A percentile compares a stretch with the other conserved stretches of the same genome.
phyloP scores from a whole-genome alignment of 2,329 filamentous ascomycete species.

The Trichoderma sp. region DNA sequence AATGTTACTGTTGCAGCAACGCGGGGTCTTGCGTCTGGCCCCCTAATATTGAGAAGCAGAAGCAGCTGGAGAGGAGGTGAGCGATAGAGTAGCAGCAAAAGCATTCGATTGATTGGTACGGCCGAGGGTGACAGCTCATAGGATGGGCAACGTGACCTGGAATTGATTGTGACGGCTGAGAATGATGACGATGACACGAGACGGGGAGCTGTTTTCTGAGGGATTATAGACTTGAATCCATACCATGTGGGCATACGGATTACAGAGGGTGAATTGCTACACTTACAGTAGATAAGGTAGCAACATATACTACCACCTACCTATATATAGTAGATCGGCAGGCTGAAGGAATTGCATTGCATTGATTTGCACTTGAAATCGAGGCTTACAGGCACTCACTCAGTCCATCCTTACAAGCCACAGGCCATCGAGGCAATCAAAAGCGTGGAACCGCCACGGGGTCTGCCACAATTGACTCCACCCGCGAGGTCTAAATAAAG shows the following conservation, averaged over 20 bases:
- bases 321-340: not conserved
- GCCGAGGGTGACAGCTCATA: not conserved
- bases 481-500: slow-evolving; percentile 17
- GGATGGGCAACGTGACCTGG: not conserved
- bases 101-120: not conserved
- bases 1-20: not conserved
- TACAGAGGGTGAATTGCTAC: not conserved
- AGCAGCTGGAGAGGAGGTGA: slow-evolving; percentile 2
- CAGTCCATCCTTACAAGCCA: not conserved
- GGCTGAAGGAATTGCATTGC: not conserved
- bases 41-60: not conserved
- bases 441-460: slow-evolving; percentile 1
- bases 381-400: not conserved
- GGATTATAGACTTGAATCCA: not conserved
- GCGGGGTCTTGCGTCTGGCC: slow-evolving; percentile 5
- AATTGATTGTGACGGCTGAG: not conserved
- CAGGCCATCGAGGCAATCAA: not conserved
- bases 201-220: not conserved
- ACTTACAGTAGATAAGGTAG: no score
- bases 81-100: not conserved
- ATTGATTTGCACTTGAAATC: not conserved
- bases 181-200: not conserved
- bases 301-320: not conserved
- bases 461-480: slow-evolving; percentile 16
- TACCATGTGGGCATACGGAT: not conserved